Base-by-base conservation (phyloP, 306 rosid genomes). In the Sophora flavescens region DNA sequence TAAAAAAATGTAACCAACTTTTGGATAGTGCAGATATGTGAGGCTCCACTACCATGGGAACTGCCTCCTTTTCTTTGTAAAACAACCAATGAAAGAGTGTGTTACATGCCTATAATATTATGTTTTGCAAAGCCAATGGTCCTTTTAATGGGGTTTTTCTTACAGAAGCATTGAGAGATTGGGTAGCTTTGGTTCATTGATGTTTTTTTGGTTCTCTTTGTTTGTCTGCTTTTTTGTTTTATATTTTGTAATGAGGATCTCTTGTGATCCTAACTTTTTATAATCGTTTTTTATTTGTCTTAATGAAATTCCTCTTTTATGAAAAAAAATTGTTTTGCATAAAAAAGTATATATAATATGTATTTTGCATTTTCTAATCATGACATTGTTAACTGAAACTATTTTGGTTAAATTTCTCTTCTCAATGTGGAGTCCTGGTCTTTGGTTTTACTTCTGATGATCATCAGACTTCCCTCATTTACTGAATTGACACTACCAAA, bases 281-380 rank as follows among this genome's bases (percentile, higher is more conserved):
- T 10, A 10, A 44, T 44, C 50, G 3, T 44, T 4, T 44, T 44
- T 14, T 44, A 12, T 44, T 4, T 6, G 14, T 11, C 50, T 44
- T 44, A 3, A 11, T 44, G n/a, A 44, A 2, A 10, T 44, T 44
- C 48, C 48, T 44, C 48, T 8, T 44, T 8, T 44, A 3, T 10
- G 4, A 9, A 44, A 10, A 10, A 74, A 54, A 62, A 35, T 22
- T 22, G 22, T 22, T 22, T 22, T 26, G 5, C 47, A 39, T 71
- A 11, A 32, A 52, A 12, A 12, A 33, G 18, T 45, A 53, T 63
- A 30, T 66, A 12, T 12, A 42, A 30, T 38, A 62, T 64, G 65
- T 45, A 60, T 81, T 70, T 22, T 79, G 53, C 41, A 63, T 75
- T 50, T 75, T 72, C 62, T 63, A 41, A 5, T 56, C 36, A 6